Conservation (phyloP, 2,329 filamentous ascomycete species). For the Canariomyces notabilis region DNA sequence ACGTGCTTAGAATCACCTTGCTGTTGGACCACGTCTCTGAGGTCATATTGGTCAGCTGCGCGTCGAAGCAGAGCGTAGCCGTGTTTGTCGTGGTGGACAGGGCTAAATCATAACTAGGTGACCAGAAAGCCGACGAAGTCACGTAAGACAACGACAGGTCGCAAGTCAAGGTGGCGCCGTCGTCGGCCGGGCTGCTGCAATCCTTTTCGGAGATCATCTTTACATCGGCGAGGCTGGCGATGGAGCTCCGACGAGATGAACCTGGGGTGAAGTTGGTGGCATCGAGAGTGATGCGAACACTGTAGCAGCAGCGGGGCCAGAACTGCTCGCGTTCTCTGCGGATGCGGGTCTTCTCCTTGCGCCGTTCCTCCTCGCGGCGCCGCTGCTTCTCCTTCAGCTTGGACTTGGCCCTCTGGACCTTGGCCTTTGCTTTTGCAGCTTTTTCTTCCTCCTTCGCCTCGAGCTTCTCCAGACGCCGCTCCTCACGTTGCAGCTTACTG, state of each 20-base stretch:
- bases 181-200: constrained; percentile 36
- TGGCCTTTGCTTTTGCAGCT: constrained; percentile 29
- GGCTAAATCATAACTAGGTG: constrained; percentile 56
- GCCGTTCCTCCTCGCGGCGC: constrained; percentile 34
- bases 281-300: constrained; percentile 48
- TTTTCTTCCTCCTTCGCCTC: constrained; percentile 26
- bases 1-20: constrained; percentile 58
- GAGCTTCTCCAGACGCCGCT: constrained; percentile 27
- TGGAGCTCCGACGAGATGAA: constrained; percentile 46
- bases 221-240: constrained; percentile 47
- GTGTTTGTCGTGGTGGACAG: constrained; percentile 52
- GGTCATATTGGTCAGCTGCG: constrained; percentile 56
- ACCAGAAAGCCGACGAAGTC: constrained; percentile 54
- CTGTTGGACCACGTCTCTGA: constrained; percentile 60
- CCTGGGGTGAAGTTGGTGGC: constrained; percentile 34
- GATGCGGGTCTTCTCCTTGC: constrained; percentile 41
- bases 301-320: constrained; percentile 48
- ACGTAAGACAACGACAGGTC: constrained; percentile 55
- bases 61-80: constrained; percentile 55
- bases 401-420: constrained; percentile 32
- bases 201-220: constrained; percentile 48
- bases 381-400: constrained; percentile 29
- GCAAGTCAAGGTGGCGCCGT: constrained; percentile 28
- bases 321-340: constrained; percentile 40
- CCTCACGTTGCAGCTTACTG: constrained; percentile 30